These are phyloP conservation scores for Lachnellula suecica DNA, from an alignment of 2,329 filamentous ascomycete genomes.

Conservation along the genomic window DNA sequence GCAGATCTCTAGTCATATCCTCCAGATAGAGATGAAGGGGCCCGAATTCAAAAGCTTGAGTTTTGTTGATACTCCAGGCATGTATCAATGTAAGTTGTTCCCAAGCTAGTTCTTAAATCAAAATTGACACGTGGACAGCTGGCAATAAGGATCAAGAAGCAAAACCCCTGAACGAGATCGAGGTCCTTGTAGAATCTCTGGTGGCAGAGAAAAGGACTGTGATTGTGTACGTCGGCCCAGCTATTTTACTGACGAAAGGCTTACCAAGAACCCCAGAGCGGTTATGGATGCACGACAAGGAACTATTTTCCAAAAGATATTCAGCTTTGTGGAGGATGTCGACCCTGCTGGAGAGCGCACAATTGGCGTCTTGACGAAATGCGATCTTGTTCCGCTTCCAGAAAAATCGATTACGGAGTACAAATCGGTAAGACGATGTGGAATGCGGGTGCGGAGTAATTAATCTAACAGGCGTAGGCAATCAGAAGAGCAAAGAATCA, in stretches of 20 bases:
- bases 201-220: background rate
- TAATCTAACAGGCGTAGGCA: background rate
- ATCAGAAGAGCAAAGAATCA: constrained; percentile 4
- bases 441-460: too few relatives aligned
- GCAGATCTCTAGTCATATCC: constrained; percentile 2
- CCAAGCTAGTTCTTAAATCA: background rate
- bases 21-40: constrained; percentile 7
- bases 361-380: constrained; percentile 5
- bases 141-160: background rate
- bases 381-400: background rate
- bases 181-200: background rate
- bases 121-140: background rate
- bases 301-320: background rate
- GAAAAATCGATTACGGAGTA: background rate
- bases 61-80: constrained; percentile 8
- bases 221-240: background rate
- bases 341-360: constrained; percentile 1
- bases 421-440: too few relatives aligned
- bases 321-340: background rate
- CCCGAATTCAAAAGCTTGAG: constrained; percentile 5
- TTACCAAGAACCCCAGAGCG: background rate
- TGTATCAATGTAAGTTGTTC: background rate
- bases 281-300: background rate
- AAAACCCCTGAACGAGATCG: background rate
- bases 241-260: background rate